Evolutionary conservation across 225 moss, liverwort and hornwort species (phyloP).

Genomic region (Bryum argenteum): DNA sequence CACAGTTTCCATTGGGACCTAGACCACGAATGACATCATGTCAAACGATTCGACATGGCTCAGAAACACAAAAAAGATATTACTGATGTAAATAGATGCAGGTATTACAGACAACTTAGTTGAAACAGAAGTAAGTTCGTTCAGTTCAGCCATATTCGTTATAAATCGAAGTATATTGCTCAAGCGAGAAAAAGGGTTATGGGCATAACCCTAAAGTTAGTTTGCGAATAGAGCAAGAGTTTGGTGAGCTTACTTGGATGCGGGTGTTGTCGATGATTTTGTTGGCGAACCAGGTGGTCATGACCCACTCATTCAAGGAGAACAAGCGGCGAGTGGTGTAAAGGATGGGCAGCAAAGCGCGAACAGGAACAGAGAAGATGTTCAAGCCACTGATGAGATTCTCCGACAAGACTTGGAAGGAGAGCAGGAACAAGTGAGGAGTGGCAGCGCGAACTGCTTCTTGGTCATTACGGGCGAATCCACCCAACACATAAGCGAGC

Average conservation of each 20-base stretch:
- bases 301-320: slow-evolving; percentile 67
- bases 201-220: slow-evolving; percentile 8
- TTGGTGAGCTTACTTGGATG: slow-evolving; percentile 19
- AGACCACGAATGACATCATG: too few species aligned
- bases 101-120: too few species aligned
- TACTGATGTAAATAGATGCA: too few species aligned
- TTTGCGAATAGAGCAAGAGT: not conserved
- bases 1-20: too few species aligned
- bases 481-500: slow-evolving; percentile 82
- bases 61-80: too few species aligned
- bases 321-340: slow-evolving; percentile 87
- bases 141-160: not conserved
- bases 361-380: slow-evolving; percentile 88
- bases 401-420: slow-evolving; percentile 88
- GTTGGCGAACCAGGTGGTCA: slow-evolving; percentile 32
- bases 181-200: not conserved
- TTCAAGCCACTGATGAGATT: slow-evolving; percentile 76
- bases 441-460: slow-evolving; percentile 73
- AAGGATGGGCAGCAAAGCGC: slow-evolving; percentile 76
- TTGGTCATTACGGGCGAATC: slow-evolving; percentile 85
- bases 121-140: too few species aligned
- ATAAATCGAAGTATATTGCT: too few species aligned
- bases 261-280: slow-evolving; percentile 33
- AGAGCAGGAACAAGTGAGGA: slow-evolving; percentile 86
- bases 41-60: too few species aligned